Evolutionary conservation across 306 rosid species (phyloP), one percentile per base, ranked within the genome.

Genomic region (Fragaria nilgerrensis): DNA sequence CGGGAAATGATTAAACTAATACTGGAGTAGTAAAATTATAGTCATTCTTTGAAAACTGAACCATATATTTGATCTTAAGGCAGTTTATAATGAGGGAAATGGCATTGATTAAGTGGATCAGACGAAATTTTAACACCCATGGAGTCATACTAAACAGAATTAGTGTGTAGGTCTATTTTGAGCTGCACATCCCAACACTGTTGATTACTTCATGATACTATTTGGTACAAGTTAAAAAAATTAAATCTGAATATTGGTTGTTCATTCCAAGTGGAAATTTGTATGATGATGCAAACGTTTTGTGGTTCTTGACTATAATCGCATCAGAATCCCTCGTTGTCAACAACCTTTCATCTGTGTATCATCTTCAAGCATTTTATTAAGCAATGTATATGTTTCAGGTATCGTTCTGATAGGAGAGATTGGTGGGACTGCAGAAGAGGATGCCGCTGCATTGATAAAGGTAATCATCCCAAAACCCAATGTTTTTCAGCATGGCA

Each of bases 371-470:
- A 56, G 32, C 63, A 22, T 56, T 22, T 56, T 0, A 16, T 20
- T 66, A 37, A 66, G 48, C 48, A 34, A 44, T 71, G 78, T 76
- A 32, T 82, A 68, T 36, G 44, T 75, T 82, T 82, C 89, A 92
- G 98, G 99, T 73, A 92, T 96, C 69, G 12, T 96, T 87, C 89
- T 96, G 58, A 96, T 96, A 39, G 98, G 99, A 85, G 99, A 96
- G 86, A 96, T 96, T 65, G 99, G 99, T 79, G 99, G 99, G 68
- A 96, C 98, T 65, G 99, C 99, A 48, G 97, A 96, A 88, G 99
- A 96, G 80, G 99, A 96, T 91, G 99, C 97, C 75, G 99, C 99
- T 80, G 93, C 97, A 68, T 79, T 96, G 86, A 96, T 96, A 82
- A 91, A 91, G 99, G 99, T 96, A 77, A 44, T 27, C 3, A 58